phyloP scores from a whole-genome alignment of 2,329 filamentous ascomycete species.

The Talaromyces islandicus region DNA sequence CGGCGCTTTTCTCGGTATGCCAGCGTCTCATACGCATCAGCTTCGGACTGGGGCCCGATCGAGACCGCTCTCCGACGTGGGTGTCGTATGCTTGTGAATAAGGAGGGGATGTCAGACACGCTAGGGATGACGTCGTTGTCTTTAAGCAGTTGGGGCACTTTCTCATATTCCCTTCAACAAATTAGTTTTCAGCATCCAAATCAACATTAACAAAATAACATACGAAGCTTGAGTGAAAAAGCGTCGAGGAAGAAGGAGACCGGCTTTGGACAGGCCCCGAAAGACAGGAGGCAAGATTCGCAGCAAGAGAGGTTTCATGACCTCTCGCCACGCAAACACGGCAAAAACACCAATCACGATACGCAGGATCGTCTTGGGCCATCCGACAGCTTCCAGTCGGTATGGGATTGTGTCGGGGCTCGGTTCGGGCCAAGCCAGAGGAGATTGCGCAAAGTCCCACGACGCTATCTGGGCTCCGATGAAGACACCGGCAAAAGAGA shows the following conservation, averaged over 20 bases:
- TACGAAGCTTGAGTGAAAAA: slow-evolving; percentile 86
- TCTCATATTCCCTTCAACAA: slow-evolving; percentile 63
- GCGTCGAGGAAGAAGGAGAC: slow-evolving; percentile 73
- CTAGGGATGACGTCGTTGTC: slow-evolving; percentile 86
- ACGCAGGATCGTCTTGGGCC: slow-evolving; percentile 57
- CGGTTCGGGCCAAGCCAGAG: slow-evolving; percentile 47
- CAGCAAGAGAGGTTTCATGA: slow-evolving; percentile 79
- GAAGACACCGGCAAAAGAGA: slow-evolving; percentile 84
- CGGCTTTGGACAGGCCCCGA: slow-evolving; percentile 72
- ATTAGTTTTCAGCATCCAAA: not conserved
- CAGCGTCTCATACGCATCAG: slow-evolving; percentile 91
- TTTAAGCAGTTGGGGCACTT: slow-evolving; percentile 65
- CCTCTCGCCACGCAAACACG: slow-evolving; percentile 84
- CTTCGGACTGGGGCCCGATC: slow-evolving; percentile 88
- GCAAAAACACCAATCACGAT: slow-evolving; percentile 74
- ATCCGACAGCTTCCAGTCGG: slow-evolving; percentile 60
- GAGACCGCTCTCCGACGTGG: slow-evolving; percentile 75
- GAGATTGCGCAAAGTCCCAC: slow-evolving; percentile 69
- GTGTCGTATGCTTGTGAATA: slow-evolving; percentile 76
- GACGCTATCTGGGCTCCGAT: slow-evolving; percentile 76
- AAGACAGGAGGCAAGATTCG: slow-evolving; percentile 77
- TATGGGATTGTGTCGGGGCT: slow-evolving; percentile 59
- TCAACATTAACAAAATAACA: slow-evolving; percentile 17
- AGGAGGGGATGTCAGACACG: slow-evolving; percentile 77
- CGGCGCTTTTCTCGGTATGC: slow-evolving; percentile 75